These are phyloP conservation scores for Tolypocladium inflatum DNA, from an alignment of 2,329 filamentous ascomycete species.

Conservation along the genomic window DNA sequence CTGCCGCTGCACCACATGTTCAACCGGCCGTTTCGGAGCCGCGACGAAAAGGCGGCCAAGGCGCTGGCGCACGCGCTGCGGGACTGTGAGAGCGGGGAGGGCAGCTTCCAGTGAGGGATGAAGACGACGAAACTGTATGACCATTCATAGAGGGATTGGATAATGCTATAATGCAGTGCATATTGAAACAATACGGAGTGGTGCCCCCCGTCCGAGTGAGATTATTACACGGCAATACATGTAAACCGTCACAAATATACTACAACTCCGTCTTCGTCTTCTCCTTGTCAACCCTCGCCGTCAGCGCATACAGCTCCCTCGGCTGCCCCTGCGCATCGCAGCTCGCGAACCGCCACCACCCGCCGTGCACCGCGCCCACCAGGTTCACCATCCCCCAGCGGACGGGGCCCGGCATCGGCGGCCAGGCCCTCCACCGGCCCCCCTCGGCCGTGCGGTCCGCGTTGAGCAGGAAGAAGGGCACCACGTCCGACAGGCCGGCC, in stretches of 20 bases:
- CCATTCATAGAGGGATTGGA: neutral
- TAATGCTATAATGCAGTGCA: neutral
- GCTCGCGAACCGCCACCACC: constrained; percentile 57
- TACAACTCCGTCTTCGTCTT: constrained; percentile 4
- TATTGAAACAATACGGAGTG: neutral
- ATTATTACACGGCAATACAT: neutral
- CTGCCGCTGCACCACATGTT: constrained; percentile 50
- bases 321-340: constrained; percentile 45
- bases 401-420: constrained; percentile 52
- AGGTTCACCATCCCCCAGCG: constrained; percentile 51
- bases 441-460: constrained; percentile 50
- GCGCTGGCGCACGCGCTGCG: constrained; percentile 25
- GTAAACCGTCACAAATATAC: neutral
- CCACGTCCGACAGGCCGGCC: constrained; percentile 47
- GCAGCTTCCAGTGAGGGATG: constrained; percentile 2
- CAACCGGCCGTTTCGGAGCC: constrained; percentile 44
- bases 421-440: constrained; percentile 52
- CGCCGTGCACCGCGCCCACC: constrained; percentile 43
- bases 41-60: constrained; percentile 43
- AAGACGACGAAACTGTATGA: neutral
- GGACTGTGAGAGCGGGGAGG: constrained; percentile 7
- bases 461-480: constrained; percentile 57
- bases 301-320: constrained; percentile 42
- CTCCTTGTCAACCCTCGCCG: constrained; percentile 1
- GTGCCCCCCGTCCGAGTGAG: neutral